Conservation (phyloP, 208 protist species). For the Crithidia bombi region DNA sequence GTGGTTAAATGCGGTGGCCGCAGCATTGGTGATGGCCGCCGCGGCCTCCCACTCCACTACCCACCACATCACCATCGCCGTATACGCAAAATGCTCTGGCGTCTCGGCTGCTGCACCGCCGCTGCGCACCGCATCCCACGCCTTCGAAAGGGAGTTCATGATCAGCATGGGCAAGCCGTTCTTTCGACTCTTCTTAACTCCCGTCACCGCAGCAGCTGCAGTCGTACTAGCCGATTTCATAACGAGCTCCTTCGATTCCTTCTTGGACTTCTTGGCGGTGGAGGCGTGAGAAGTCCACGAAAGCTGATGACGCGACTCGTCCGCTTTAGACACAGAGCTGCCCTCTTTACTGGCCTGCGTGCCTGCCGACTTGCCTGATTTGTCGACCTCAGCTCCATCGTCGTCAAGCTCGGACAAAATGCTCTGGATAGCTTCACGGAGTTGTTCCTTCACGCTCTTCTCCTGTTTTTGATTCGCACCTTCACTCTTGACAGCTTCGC, state of each 20-base stretch:
- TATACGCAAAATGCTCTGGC: conserved; percentile 45
- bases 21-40: not conserved
- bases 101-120: conserved; percentile 41
- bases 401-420: conserved; percentile 17
- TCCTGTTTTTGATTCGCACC: not conserved
- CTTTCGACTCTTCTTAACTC: conserved; percentile 6
- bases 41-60: conserved; percentile 41
- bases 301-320: not conserved
- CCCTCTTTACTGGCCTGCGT: not conserved
- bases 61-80: conserved; percentile 61
- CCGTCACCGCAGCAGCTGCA: not conserved
- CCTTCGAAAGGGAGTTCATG: conserved; percentile 42
- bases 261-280: not conserved
- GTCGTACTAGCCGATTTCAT: not conserved
- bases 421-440: conserved; percentile 5
- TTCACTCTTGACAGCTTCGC: not conserved
- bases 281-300: conserved; percentile 7
- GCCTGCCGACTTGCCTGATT: not conserved
- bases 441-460: conserved; percentile 11
- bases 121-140: conserved; percentile 56
- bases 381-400: not conserved
- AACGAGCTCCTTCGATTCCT: not conserved
- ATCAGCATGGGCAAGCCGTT: conserved; percentile 31
- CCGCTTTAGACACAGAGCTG: not conserved
- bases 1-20: too few species aligned